A percentile compares a stretch with the other conserved stretches of the same genome.
These are phyloP conservation scores for Miamiensis avidus DNA, from an alignment of 169 alveolate species.

Conservation along the genomic window DNA sequence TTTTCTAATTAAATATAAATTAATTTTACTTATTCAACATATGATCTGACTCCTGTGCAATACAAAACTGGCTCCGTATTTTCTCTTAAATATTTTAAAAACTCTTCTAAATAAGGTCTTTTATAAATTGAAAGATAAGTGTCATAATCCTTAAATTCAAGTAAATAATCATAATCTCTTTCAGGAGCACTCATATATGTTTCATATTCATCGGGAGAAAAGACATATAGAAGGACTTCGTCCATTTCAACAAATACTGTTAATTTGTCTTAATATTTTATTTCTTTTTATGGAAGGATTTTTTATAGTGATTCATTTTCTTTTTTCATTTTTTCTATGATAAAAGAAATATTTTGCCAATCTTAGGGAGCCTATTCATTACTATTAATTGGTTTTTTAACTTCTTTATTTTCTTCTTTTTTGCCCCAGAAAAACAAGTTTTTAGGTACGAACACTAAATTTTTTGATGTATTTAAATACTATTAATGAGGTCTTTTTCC, in stretches of 20 bases:
- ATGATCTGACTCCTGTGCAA: constrained; percentile 31
- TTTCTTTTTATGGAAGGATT: constrained; percentile 25
- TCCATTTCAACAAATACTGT: constrained; percentile 48
- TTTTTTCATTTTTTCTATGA: constrained; percentile 25
- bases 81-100: constrained; percentile 35
- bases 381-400: background rate
- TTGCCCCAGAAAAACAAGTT: too few relatives aligned
- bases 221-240: constrained; percentile 41
- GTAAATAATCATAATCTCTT: constrained; percentile 40
- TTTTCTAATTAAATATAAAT: background rate
- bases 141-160: constrained; percentile 41
- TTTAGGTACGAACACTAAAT: too few relatives aligned
- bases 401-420: too few relatives aligned
- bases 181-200: constrained; percentile 46
- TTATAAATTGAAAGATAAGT: constrained; percentile 37
- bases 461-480: too few relatives aligned
- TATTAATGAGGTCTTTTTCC: too few relatives aligned
- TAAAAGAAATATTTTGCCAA: constrained; percentile 30
- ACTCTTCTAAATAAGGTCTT: constrained; percentile 42
- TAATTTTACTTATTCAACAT: constrained; percentile 33
- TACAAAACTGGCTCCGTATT: constrained; percentile 36
- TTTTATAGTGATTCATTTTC: constrained; percentile 20
- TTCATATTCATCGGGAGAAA: constrained; percentile 46
- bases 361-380: background rate
- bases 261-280: constrained; percentile 34